Percentiles rank a stretch among this genome's conserved stretches.
phyloP scores from a whole-genome alignment of 495 filamentous ascomycete genomes.

The Aspergillus cavernicola region DNA sequence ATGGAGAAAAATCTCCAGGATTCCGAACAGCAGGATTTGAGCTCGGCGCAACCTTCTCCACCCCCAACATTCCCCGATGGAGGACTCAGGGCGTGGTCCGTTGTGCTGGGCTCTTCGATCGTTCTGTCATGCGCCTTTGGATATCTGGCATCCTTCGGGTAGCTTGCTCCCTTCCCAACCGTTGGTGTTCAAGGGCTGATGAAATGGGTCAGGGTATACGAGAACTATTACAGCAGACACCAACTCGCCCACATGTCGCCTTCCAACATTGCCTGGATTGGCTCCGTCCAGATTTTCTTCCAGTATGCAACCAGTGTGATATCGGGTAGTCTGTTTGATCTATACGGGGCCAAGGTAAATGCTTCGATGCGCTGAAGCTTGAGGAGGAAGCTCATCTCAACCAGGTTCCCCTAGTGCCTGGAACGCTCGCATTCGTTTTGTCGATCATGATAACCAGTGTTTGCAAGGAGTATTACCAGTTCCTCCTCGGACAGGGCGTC shows the following conservation, averaged over 20 bases:
- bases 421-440: constrained; percentile 32
- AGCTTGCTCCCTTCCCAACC: not conserved
- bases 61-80: not conserved
- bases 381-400: constrained; percentile 1
- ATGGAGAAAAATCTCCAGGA: no score
- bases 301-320: constrained; percentile 32
- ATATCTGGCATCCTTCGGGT: not conserved
- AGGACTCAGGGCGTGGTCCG: not conserved
- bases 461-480: constrained; percentile 32
- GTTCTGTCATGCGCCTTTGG: not conserved
- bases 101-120: not conserved
- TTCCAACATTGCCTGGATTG: constrained; percentile 44
- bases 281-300: constrained; percentile 36
- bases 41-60: no score
- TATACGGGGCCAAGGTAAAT: no score
- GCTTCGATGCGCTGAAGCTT: no score
- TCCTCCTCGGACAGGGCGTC: constrained; percentile 38
- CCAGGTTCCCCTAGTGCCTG: constrained; percentile 20
- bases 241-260: constrained; percentile 19
- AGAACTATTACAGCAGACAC: constrained; percentile 35
- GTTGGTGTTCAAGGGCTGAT: not conserved
- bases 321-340: constrained; percentile 39
- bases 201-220: constrained; percentile 37
- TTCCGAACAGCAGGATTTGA: no score
- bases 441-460: constrained; percentile 45